phyloP scores from a whole-genome alignment of 768 basidiomycete genomes.

The Phaeotremella fagi region DNA sequence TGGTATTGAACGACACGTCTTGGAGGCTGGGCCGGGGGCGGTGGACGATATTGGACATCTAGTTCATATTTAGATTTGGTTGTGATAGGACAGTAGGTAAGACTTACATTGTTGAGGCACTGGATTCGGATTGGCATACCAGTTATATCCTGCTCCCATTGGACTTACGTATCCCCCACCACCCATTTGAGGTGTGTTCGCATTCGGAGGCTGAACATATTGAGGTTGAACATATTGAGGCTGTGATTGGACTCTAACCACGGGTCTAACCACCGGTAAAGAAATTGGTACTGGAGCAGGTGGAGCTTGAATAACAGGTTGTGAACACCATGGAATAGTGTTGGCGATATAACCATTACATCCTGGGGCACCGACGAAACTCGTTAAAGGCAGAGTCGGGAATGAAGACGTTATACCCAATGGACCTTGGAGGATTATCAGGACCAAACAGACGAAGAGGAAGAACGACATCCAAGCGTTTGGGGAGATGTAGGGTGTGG shows the following conservation, averaged over 20 bases:
- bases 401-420: slow-evolving; percentile 26
- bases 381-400: slow-evolving; percentile 4
- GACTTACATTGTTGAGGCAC: background rate
- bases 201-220: too few species aligned
- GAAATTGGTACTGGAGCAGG: slow-evolving; percentile 11
- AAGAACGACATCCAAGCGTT: slow-evolving; percentile 44
- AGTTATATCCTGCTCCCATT: slow-evolving; percentile 35
- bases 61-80: background rate
- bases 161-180: slow-evolving; percentile 32
- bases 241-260: background rate
- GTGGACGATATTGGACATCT: background rate
- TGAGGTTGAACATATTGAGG: too few species aligned
- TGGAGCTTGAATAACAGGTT: background rate
- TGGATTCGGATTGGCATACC: slow-evolving; percentile 31
- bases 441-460: slow-evolving; percentile 37
- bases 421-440: slow-evolving; percentile 43
- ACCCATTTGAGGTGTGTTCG: slow-evolving; percentile 29
- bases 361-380: slow-evolving; percentile 24
- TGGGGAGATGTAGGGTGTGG: slow-evolving; percentile 29
- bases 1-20: slow-evolving; percentile 2
- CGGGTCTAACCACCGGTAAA: slow-evolving; percentile 3
- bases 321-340: slow-evolving; percentile 33
- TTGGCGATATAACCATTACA: slow-evolving; percentile 23
- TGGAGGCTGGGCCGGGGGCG: background rate
- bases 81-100: background rate